Base-by-base conservation (phyloP, 345 rosid species). In the Erysimum cheiranthoides region DNA sequence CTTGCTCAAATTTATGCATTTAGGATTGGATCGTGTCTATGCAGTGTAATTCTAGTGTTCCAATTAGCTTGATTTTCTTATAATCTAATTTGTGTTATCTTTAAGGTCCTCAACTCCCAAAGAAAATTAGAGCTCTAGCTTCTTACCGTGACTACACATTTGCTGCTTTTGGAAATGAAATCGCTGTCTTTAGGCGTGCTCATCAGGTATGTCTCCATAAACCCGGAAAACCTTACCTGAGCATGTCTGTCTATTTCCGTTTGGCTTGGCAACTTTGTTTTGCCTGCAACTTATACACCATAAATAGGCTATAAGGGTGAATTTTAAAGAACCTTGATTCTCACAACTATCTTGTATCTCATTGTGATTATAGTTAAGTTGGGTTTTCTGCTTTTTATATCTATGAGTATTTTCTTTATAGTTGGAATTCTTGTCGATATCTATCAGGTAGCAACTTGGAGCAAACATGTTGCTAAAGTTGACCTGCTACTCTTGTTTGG, bases 91-190 rank as follows among this genome's bases (percentile, higher is more conserved):
- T 54, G 28, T 73, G 74, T 62, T 46, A 31, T 74, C 9, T 7
- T 11, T 17, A 80, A 88, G 93, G 99, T 64, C 97, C 97, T 64
- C 97, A 88, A 68, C 84, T 95, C 17, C 94, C 96, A 3, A 82
- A 86, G 82, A 95, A 92, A 81, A 92, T 92, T 14, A 89, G 99
- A 17, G 97, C 99, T 64, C 85, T 95, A 13, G 88, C 97, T 52
- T 90, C 94, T 4, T 90, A 72, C 67, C 93, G 99, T 2, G 94
- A 95, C 56, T 89, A 77, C 79, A 95, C 99, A 0, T 92, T 95
- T 78, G 97, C 84, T 30, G 97, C 99, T 9, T 86, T 80, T 74
- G 93, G 90, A 14, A 84, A 75, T 71, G 81, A 84, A 47, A 85
- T 95, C 12, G 97, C 97, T 8, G 86, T 92, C 47, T 87, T 92